Percentiles rank a stretch among this genome's conserved stretches.
These are phyloP conservation scores for Castanea mollissima DNA, from an alignment of 306 rosid genomes.

Conservation along the genomic window DNA sequence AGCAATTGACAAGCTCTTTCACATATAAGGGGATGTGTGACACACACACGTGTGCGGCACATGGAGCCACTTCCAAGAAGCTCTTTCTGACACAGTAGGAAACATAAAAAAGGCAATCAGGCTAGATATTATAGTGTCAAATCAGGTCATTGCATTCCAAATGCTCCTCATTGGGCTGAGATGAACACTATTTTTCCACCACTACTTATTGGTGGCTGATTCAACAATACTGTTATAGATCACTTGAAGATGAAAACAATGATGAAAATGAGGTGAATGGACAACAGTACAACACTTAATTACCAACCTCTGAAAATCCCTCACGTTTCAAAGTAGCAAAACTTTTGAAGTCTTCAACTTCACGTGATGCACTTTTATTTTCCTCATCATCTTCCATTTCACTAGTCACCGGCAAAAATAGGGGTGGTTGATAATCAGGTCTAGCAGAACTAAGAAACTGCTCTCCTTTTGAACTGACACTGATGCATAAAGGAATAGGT, in stretches of 20 bases:
- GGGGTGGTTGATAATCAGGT: constrained; percentile 75
- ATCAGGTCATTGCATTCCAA: not conserved
- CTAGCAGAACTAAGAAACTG: constrained; percentile 63
- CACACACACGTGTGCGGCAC: not conserved
- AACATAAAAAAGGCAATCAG: not conserved
- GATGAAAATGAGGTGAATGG: constrained; percentile 11
- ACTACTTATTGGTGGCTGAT: not conserved
- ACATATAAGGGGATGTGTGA: not conserved
- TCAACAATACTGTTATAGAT: not conserved
- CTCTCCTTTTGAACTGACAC: constrained; percentile 65
- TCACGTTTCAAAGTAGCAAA: constrained; percentile 48
- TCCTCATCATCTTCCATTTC: constrained; percentile 72
- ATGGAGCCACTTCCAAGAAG: not conserved
- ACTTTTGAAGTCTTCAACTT: constrained; percentile 49
- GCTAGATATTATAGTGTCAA: not conserved
- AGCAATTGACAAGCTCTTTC: not conserved
- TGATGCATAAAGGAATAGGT: constrained; percentile 37
- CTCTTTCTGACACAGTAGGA: not conserved
- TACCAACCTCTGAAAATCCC: constrained; percentile 72
- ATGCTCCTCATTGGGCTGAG: not conserved
- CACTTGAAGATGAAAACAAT: not conserved
- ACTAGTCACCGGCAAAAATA: constrained; percentile 60
- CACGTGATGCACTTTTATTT: constrained; percentile 21
- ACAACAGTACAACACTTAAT: constrained; percentile 14
- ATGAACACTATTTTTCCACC: not conserved